Evolutionary conservation across 805 yeast species (phyloP).

Genomic region (Pichia deserticola): DNA sequence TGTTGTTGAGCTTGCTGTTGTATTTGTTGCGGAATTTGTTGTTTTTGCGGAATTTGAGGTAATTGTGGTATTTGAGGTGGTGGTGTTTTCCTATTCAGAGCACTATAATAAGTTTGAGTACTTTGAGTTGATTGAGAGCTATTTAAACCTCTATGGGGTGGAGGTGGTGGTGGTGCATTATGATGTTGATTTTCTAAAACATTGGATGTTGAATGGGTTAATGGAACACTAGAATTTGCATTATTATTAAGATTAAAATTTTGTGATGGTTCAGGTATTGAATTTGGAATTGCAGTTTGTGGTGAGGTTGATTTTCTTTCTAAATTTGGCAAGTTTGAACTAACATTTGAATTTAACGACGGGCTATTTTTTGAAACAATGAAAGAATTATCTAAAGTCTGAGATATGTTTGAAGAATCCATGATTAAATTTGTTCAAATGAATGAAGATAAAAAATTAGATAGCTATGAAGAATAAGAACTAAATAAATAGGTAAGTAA

Average conservation of each 20-base stretch:
- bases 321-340: not conserved
- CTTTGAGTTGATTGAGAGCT: not conserved
- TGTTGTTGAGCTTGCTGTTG: not conserved
- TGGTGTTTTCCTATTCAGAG: not conserved
- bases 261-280: not conserved
- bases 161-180: slow-evolving; percentile 1
- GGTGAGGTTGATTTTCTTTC: not conserved
- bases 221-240: not conserved
- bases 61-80: slow-evolving; percentile 1
- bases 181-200: too few species aligned
- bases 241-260: too few species aligned
- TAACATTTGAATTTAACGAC: not conserved
- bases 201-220: not conserved
- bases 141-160: slow-evolving; percentile 1
- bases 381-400: not conserved
- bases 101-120: not conserved
- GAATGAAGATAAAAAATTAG: too few species aligned
- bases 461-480: not conserved
- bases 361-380: not conserved
- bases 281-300: not conserved
- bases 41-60: not conserved
- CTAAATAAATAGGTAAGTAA: not conserved
- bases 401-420: not conserved
- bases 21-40: not conserved
- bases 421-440: not conserved